phyloP scores from a whole-genome alignment of 2,329 filamentous ascomycete species.

The Colletotrichum coccodes region DNA sequence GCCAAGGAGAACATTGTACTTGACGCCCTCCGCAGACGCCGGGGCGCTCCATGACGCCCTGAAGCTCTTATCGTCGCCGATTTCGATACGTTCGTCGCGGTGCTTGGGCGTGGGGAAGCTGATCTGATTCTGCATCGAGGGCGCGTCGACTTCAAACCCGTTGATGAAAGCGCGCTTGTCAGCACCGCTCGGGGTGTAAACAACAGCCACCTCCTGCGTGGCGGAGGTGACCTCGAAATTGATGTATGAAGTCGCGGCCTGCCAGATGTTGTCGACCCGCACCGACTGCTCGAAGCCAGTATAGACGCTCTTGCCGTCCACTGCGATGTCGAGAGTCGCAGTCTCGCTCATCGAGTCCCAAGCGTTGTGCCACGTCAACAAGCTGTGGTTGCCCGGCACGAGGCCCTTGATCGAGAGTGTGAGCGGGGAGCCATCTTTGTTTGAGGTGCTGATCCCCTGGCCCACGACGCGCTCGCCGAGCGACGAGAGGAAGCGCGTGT shows the following conservation, averaged over 20 bases:
- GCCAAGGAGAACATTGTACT: slow-evolving; percentile 42
- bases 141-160: slow-evolving; percentile 43
- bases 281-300: slow-evolving; percentile 35
- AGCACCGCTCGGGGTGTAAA: slow-evolving; percentile 35
- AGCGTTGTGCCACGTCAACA: slow-evolving; percentile 43
- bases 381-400: slow-evolving; percentile 39
- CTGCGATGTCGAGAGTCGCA: slow-evolving; percentile 38
- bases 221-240: slow-evolving; percentile 36
- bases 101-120: slow-evolving; percentile 41
- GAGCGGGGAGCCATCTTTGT: slow-evolving; percentile 36
- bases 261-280: slow-evolving; percentile 44
- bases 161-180: slow-evolving; percentile 41
- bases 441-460: slow-evolving; percentile 40
- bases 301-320: slow-evolving; percentile 35
- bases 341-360: slow-evolving; percentile 39
- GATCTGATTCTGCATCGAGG: slow-evolving; percentile 37
- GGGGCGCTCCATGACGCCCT: slow-evolving; percentile 38
- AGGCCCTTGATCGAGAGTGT: slow-evolving; percentile 41
- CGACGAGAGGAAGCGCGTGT: slow-evolving; percentile 38
- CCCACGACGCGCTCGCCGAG: slow-evolving; percentile 42
- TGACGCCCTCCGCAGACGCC: slow-evolving; percentile 29
- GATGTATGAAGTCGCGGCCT: slow-evolving; percentile 40
- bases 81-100: slow-evolving; percentile 40
- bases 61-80: slow-evolving; percentile 27
- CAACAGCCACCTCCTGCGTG: slow-evolving; percentile 38